A percentile compares a stretch with the other conserved stretches of the same genome.
These are phyloP conservation scores for Clonostachys sp. DNA, from an alignment of 2,329 filamentous ascomycete genomes.

Conservation along the genomic window DNA sequence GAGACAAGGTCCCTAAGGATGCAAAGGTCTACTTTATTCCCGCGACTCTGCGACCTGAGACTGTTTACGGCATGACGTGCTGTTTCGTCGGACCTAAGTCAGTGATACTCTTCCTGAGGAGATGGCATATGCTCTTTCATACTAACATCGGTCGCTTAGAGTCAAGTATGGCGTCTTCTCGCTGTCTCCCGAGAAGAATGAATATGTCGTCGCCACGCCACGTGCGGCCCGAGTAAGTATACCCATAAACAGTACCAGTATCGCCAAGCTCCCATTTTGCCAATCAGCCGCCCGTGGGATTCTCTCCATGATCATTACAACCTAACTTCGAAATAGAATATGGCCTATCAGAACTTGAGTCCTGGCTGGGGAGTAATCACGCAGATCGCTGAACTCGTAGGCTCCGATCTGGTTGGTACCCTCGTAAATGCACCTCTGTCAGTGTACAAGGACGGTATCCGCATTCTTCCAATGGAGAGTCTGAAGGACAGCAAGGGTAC, in stretches of 20 bases:
- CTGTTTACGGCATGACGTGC: slow-evolving; percentile 97
- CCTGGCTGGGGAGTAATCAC: slow-evolving; percentile 70
- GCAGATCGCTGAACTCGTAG: slow-evolving; percentile 69
- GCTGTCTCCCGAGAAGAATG: slow-evolving; percentile 63
- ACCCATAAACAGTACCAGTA: no score
- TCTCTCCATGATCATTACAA: not conserved
- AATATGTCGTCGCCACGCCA: slow-evolving; percentile 83
- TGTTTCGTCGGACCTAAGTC: slow-evolving; percentile 85
- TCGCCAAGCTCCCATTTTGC: no score
- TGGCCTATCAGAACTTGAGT: slow-evolving; percentile 91
- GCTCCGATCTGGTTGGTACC: slow-evolving; percentile 82
- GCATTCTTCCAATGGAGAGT: slow-evolving; percentile 92
- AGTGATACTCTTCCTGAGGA: not conserved
- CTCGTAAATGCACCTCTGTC: slow-evolving; percentile 86
- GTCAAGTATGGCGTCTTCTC: slow-evolving; percentile 81
- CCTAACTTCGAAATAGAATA: slow-evolving; percentile 49
- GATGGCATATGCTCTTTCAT: not conserved
- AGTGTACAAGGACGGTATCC: slow-evolving; percentile 74
- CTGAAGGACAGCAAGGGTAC: slow-evolving; percentile 93
- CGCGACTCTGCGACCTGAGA: slow-evolving; percentile 90
- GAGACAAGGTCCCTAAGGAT: slow-evolving; percentile 72
- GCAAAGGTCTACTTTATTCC: slow-evolving; percentile 86
- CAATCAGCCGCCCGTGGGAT: no score
- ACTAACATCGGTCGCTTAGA: not conserved
- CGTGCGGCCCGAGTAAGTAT: slow-evolving; percentile 53